These are phyloP conservation scores for Alopecurus myosuroides DNA, from an alignment of 176 grass and related monocot genomes.

Conservation along the genomic window DNA sequence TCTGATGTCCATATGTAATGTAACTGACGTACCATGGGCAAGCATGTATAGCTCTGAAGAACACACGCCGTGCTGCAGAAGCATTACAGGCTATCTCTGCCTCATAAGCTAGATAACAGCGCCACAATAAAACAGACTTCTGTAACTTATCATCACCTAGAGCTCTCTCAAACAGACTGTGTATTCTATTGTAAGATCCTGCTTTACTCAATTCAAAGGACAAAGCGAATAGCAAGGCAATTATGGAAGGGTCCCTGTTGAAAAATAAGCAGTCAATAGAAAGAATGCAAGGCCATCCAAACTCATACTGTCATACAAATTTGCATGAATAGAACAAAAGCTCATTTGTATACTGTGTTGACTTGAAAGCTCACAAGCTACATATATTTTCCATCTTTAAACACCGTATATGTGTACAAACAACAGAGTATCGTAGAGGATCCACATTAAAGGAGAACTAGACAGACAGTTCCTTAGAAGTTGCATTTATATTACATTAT, in stretches of 20 bases:
- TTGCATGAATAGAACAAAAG: neutral
- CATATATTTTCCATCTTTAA: neutral
- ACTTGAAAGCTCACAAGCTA: neutral
- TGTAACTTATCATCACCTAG: slow-evolving; percentile 76
- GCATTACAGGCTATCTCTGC: slow-evolving; percentile 58
- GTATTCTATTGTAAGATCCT: slow-evolving; percentile 83
- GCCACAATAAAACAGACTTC: slow-evolving; percentile 91
- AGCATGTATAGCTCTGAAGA: slow-evolving; percentile 98
- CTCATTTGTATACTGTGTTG: neutral
- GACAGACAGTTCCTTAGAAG: neutral
- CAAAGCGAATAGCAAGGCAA: slow-evolving; percentile 72
- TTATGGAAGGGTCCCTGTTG: slow-evolving; percentile 71
- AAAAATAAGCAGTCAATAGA: slow-evolving; percentile 19
- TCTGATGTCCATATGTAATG: neutral
- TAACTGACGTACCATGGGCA: slow-evolving; percentile 74
- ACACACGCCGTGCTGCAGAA: slow-evolving; percentile 67
- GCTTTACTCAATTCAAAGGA: slow-evolving; percentile 76
- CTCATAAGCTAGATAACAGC: slow-evolving; percentile 83
- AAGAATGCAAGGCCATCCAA: neutral
- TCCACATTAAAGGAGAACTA: neutral
- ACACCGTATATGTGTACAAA: neutral
- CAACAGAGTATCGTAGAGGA: neutral
- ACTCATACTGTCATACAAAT: neutral
- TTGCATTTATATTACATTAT: neutral
- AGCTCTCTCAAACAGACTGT: slow-evolving; percentile 89